Evolutionary conservation across 1,284 basidiomycete genomes (phyloP).

Genomic region (Ceratobasidium sp.): DNA sequence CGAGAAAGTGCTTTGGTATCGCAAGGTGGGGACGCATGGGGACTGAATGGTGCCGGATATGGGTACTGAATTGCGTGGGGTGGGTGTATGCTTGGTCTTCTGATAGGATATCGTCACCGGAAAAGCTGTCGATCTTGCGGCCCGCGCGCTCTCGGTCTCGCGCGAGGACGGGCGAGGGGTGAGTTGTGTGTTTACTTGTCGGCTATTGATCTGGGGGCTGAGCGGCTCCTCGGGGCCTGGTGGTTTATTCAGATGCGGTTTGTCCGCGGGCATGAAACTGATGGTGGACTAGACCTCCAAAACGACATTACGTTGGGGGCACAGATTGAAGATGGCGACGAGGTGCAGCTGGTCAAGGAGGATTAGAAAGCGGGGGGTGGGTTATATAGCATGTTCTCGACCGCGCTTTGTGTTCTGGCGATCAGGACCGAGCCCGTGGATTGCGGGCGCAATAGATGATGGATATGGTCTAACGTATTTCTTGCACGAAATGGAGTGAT

Average conservation of each 20-base stretch:
- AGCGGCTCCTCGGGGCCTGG: conserved; percentile 11
- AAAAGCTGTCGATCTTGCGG: conserved; percentile 52
- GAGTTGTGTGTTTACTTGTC: conserved; percentile 23
- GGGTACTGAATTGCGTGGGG: too few relatives aligned
- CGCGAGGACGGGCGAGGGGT: conserved; percentile 43
- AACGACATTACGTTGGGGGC: conserved; percentile 36
- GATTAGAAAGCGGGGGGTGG: conserved; percentile 6
- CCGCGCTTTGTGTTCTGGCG: not conserved
- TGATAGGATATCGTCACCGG: conserved; percentile 51
- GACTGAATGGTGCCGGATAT: conserved; percentile 9
- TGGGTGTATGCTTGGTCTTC: conserved; percentile 3
- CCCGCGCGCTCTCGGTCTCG: conserved; percentile 46
- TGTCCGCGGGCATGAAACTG: conserved; percentile 35
- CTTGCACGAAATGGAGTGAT: not conserved
- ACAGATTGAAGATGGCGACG: conserved; percentile 42
- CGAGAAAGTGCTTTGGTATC: conserved; percentile 68
- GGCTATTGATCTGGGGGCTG: not conserved
- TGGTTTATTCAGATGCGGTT: conserved; percentile 26
- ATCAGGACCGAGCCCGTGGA: conserved; percentile 4
- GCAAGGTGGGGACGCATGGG: conserved; percentile 62
- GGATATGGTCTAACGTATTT: not conserved
- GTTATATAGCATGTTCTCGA: conserved; percentile 15
- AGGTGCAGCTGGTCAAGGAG: conserved; percentile 33
- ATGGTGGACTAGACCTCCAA: conserved; percentile 23
- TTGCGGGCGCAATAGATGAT: not conserved